Conservation (phyloP, 768 basidiomycete genomes). For the Collybia nuda region DNA sequence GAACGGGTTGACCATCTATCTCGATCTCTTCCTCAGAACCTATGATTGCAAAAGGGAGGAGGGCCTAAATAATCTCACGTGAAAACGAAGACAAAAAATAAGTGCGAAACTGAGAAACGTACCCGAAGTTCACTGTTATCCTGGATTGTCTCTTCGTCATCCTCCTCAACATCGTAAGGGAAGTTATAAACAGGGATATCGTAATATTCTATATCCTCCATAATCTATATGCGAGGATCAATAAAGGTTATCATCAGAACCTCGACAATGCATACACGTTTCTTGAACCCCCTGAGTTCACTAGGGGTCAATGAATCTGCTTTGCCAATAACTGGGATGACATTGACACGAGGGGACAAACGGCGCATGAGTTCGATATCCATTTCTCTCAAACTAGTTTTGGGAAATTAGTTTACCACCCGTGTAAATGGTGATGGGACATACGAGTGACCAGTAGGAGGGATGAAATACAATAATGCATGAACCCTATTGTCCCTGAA, state of each 20-base stretch:
- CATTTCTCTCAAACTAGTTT: slow-evolving; percentile 86
- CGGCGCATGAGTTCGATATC: slow-evolving; percentile 99
- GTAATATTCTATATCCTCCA: slow-evolving; percentile 99
- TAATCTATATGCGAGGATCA: slow-evolving; percentile 61
- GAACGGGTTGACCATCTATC: slow-evolving; percentile 86
- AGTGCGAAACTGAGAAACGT: slow-evolving; percentile 21
- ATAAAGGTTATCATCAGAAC: neutral
- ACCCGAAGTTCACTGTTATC: slow-evolving; percentile 96
- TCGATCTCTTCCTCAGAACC: slow-evolving; percentile 98
- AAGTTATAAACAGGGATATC: slow-evolving; percentile 99
- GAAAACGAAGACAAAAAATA: no score
- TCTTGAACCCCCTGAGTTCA: slow-evolving; percentile 95
- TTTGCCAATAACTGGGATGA: slow-evolving; percentile 97
- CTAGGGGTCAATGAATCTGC: slow-evolving; percentile 92
- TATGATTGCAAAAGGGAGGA: slow-evolving; percentile 96
- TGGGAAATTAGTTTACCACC: slow-evolving; percentile 5
- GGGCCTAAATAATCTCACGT: slow-evolving; percentile 52
- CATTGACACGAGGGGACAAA: slow-evolving; percentile 95
- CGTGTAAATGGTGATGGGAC: slow-evolving; percentile 26
- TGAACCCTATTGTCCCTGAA: slow-evolving; percentile 99
- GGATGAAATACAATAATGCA: slow-evolving; percentile 96
- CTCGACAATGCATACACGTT: slow-evolving; percentile 57
- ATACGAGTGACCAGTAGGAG: slow-evolving; percentile 96
- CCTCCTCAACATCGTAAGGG: slow-evolving; percentile 98
- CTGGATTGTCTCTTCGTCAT: slow-evolving; percentile 97